Evolutionary conservation across 257 asterid species (phyloP), one percentile per base, ranked within the genome.

Genomic region (Capsicum rhomboideum): DNA sequence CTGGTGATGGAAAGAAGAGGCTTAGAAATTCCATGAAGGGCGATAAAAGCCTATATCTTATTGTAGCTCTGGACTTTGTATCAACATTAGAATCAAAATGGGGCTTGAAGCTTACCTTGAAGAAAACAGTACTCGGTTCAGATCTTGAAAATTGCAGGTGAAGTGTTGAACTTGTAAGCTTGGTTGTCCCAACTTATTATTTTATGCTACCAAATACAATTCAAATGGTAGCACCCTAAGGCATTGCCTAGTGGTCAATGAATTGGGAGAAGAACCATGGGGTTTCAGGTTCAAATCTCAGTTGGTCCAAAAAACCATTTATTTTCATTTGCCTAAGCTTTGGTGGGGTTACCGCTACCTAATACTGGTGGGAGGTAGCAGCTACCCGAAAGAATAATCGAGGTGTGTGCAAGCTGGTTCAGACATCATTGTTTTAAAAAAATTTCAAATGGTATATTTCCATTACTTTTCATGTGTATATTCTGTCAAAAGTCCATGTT

Each of bases 61-160:
- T 96, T 87, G 97, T 93, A 56, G 99, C 93, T 81, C 85, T 89
- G 86, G 99, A 96, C 84, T 98, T 94, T 84, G 94, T 93, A 68
- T 88, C 97, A 82, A 87, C 94, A 64, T 90, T 96, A 78, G 99
- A 96, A 93, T 93, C 92, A 88, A 96, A 94, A 89, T 96, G 97
- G 98, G 94, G 93, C 44, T 52, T 88, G 85, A 92, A 96, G 87
- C 98, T 96, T 81, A 78, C 80, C 77, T 90, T 96, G 80, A 94
- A 94, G 93, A 84, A 90, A 86, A 90, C 92, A 67, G 46, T 94
- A 4, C 82, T 90, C 82, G 99, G 99, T 50, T 89, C 97, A 66
- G 96, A 96, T 85, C 96, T 96, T 85, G 99, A 96, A 88, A 89
- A 92, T 88, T 94, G 90, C 92, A 91, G 98, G 99, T 95, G 77